Percentiles rank a stretch among this genome's conserved stretches.
These are phyloP conservation scores for Kwoniella sp. DNA, from an alignment of 768 basidiomycete species.

Conservation along the genomic window DNA sequence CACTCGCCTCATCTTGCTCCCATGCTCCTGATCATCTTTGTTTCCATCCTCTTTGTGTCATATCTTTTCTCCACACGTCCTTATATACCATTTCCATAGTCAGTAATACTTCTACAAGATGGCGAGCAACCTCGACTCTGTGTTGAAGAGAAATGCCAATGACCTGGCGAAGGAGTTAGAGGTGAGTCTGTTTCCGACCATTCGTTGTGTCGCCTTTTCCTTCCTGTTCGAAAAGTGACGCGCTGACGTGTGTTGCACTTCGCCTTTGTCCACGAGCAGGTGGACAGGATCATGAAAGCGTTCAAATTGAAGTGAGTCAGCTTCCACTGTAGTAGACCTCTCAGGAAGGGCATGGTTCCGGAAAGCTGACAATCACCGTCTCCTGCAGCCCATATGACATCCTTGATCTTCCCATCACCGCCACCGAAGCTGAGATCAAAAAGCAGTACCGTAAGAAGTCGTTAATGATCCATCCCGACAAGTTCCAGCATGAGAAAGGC, in stretches of 20 bases:
- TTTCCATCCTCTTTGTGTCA: neutral
- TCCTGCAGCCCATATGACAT: slow-evolving; percentile 83
- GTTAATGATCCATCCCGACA: slow-evolving; percentile 92
- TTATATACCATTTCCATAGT: neutral
- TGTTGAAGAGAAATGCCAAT: slow-evolving; percentile 37
- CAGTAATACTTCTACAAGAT: slow-evolving; percentile 6
- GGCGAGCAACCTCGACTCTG: slow-evolving; percentile 35
- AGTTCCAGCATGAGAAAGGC: slow-evolving; percentile 70
- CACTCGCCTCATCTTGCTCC: neutral
- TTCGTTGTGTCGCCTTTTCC: neutral
- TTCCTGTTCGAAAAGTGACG: too few relatives aligned
- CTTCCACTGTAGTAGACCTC: too few relatives aligned
- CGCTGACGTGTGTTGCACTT: neutral
- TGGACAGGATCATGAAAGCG: slow-evolving; percentile 83
- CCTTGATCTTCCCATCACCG: slow-evolving; percentile 68
- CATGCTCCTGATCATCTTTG: neutral
- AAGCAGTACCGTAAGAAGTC: slow-evolving; percentile 64
- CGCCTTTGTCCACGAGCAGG: slow-evolving; percentile 32
- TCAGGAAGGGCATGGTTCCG: too few relatives aligned
- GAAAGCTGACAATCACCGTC: neutral
- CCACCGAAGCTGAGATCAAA: slow-evolving; percentile 78
- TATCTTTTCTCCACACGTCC: neutral
- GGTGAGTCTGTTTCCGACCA: slow-evolving; percentile 30
- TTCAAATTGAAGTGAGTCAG: slow-evolving; percentile 89
- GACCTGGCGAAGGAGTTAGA: slow-evolving; percentile 44